phyloP scores from a whole-genome alignment of 2,329 filamentous ascomycete genomes.

The Sporothrix luriei region DNA sequence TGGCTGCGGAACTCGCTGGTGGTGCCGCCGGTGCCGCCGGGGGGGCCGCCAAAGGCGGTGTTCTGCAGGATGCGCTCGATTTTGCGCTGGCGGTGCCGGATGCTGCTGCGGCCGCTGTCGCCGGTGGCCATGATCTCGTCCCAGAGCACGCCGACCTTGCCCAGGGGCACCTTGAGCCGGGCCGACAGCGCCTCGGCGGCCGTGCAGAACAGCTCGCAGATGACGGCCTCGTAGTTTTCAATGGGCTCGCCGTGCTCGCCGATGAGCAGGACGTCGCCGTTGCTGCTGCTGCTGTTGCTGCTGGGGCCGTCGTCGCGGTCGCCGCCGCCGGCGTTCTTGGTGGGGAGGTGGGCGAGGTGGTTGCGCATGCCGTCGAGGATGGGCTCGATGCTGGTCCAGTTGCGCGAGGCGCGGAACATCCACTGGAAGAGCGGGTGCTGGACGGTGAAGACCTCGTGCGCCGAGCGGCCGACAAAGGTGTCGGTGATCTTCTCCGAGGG shows the following conservation, averaged over 20 bases:
- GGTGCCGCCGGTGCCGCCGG: slow-evolving; percentile 34
- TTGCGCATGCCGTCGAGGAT: slow-evolving; percentile 72
- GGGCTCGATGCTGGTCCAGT: slow-evolving; percentile 70
- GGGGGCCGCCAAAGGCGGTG: slow-evolving; percentile 37
- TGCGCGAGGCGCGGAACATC: slow-evolving; percentile 79
- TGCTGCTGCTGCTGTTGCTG: slow-evolving; percentile 14
- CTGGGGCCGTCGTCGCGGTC: slow-evolving; percentile 10
- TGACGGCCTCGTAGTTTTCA: slow-evolving; percentile 72
- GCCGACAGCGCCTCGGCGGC: slow-evolving; percentile 74
- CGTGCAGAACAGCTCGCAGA: slow-evolving; percentile 81
- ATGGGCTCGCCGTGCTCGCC: slow-evolving; percentile 61
- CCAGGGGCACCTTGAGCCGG: slow-evolving; percentile 64
- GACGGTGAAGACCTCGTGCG: slow-evolving; percentile 69
- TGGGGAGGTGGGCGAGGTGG: slow-evolving; percentile 62
- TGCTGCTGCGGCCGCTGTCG: slow-evolving; percentile 3
- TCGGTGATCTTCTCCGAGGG: slow-evolving; percentile 78
- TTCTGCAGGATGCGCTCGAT: neutral
- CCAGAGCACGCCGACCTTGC: slow-evolving; percentile 69
- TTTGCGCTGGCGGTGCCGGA: neutral
- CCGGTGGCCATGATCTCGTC: slow-evolving; percentile 75
- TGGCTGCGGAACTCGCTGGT: slow-evolving; percentile 30
- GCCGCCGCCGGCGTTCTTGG: slow-evolving; percentile 33
- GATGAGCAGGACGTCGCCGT: slow-evolving; percentile 49
- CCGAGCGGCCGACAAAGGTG: slow-evolving; percentile 68
- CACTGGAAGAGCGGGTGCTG: slow-evolving; percentile 81